Evolutionary conservation across 331 rosid genomes (phyloP).

Genomic region (Arachis monticola): DNA sequence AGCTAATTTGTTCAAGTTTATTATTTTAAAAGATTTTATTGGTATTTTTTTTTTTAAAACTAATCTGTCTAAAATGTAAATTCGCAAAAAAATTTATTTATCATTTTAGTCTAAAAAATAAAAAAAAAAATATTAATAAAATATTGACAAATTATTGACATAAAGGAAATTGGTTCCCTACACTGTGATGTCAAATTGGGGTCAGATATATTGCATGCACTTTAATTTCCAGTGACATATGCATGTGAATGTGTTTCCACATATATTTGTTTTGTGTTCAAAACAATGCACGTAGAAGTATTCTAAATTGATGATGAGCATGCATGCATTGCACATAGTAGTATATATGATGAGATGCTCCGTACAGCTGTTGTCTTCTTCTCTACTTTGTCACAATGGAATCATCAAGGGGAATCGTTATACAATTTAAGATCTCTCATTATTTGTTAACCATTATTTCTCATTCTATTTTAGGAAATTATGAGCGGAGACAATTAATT

Average conservation of each 20-base stretch:
- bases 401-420: not conserved
- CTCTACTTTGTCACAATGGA: constrained; percentile 2
- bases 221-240: too few relatives aligned
- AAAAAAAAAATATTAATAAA: too few relatives aligned
- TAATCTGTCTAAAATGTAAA: too few relatives aligned
- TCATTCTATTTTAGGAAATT: not conserved
- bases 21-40: too few relatives aligned
- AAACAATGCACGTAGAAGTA: not conserved
- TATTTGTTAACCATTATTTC: not conserved
- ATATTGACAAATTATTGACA: too few relatives aligned
- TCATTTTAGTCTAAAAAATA: too few relatives aligned
- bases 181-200: too few relatives aligned
- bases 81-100: too few relatives aligned
- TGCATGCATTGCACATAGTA: not conserved
- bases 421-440: constrained; percentile 6
- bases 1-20: too few relatives aligned
- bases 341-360: not conserved
- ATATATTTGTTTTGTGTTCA: not conserved
- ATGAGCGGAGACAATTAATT: constrained; percentile 22
- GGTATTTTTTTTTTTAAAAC: too few relatives aligned
- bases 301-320: constrained; percentile 8
- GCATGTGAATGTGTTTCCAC: not conserved
- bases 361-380: constrained; percentile 10
- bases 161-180: too few relatives aligned
- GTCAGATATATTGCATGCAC: too few relatives aligned